Evolutionary conservation across 2,329 filamentous ascomycete genomes (phyloP).

Genomic region (Aaosphaeria pasadenensis): DNA sequence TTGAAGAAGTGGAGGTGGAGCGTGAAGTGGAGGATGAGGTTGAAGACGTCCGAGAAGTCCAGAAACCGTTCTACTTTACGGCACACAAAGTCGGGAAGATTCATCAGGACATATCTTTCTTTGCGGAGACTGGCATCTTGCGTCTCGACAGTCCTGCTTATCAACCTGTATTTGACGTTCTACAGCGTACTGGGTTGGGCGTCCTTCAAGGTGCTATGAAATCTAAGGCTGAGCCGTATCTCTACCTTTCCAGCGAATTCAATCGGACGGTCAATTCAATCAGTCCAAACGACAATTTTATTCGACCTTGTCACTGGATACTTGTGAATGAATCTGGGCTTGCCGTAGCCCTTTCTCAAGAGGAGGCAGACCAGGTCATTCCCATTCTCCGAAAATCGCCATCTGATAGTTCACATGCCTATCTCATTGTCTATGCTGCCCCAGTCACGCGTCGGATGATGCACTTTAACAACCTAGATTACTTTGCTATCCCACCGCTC

Average conservation of each 20-base stretch:
- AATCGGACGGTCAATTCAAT: constrained; percentile 41
- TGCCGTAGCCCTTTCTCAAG: constrained; percentile 53
- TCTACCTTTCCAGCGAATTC: constrained; percentile 50
- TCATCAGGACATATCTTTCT: constrained; percentile 46
- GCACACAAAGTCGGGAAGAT: constrained; percentile 47
- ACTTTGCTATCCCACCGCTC: constrained; percentile 51
- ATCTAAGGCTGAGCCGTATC: constrained; percentile 6
- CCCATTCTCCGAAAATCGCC: constrained; percentile 34
- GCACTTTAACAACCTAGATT: constrained; percentile 55
- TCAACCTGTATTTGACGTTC: constrained; percentile 41
- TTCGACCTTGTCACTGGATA: constrained; percentile 59
- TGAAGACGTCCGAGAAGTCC: constrained; percentile 55
- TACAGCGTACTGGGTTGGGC: constrained; percentile 41
- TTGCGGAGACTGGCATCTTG: constrained; percentile 47
- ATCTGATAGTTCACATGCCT: constrained; percentile 20
- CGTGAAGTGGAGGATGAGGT: constrained; percentile 59
- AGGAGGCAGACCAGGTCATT: constrained; percentile 60
- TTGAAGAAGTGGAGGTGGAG: constrained; percentile 60
- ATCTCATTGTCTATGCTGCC: constrained; percentile 58
- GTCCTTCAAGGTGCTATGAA: constrained; percentile 11
- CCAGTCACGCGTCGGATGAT: constrained; percentile 61
- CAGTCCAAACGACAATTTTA: constrained; percentile 43
- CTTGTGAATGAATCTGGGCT: constrained; percentile 51
- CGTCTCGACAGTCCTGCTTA: constrained; percentile 37
- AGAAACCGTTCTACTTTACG: constrained; percentile 44